Conservation (phyloP, 306 rosid species). For the Trifolium repens region DNA sequence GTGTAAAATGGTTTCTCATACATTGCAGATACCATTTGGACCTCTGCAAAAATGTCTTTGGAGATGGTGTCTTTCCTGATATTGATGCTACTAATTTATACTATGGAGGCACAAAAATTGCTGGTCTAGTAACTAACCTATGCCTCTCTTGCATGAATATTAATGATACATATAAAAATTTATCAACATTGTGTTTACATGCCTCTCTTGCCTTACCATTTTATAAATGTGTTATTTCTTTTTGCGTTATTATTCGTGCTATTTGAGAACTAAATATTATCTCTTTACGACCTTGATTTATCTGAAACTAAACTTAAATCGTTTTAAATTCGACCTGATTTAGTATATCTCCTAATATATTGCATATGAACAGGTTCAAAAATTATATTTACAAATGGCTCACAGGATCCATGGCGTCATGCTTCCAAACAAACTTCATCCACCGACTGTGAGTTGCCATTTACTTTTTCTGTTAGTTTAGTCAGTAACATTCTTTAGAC, state of each 20-base stretch:
- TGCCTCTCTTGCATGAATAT: constrained; percentile 1
- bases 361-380: constrained; percentile 73
- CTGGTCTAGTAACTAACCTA: constrained; percentile 56
- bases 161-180: constrained; percentile 1
- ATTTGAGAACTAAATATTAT: constrained; percentile 14
- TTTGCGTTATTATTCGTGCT: background rate
- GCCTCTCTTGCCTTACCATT: constrained; percentile 8
- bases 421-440: constrained; percentile 89
- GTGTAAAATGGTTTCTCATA: constrained; percentile 29
- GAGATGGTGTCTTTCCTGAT: constrained; percentile 86
- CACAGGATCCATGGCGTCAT: constrained; percentile 99
- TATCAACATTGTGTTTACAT: constrained; percentile 16
- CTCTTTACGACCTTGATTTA: constrained; percentile 10
- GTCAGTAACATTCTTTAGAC: constrained; percentile 19
- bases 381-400: constrained; percentile 85
- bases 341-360: constrained; percentile 28
- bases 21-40: constrained; percentile 84
- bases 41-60: constrained; percentile 94
- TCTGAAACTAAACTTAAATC: constrained; percentile 4
- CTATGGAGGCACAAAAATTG: constrained; percentile 87
- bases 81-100: constrained; percentile 74
- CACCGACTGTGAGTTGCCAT: constrained; percentile 45
- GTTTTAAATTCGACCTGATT: constrained; percentile 24
- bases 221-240: background rate
- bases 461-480: constrained; percentile 37